Base-by-base conservation (phyloP, 2,329 filamentous ascomycete species). In the Ophiostoma angusticollis region DNA sequence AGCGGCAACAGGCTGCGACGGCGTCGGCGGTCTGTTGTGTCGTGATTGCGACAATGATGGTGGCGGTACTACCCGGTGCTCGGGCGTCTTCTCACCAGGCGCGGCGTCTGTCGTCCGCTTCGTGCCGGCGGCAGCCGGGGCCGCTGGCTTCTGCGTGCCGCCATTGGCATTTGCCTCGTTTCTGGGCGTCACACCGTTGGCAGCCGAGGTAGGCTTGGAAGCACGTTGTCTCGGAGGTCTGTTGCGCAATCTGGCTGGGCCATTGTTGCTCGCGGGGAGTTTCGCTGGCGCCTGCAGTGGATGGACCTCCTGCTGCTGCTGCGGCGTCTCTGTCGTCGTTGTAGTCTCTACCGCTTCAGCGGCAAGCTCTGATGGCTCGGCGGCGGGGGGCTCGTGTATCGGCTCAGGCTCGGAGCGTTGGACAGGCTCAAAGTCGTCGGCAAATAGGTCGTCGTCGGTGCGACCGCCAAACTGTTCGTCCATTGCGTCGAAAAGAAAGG, bases 381-480 rank as follows among this genome's bases (percentile, higher is more conserved):
- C 25, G 5, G 12, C 23, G 18, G 24, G n/a, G 11, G 25, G 16
- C 31, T 25, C 13, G 13, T 24, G 19, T 4, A 25, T 30, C 2
- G 17, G 22, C 29, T 31, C 31, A 5, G 37, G 13, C 18, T 22
- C 21, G 28, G n/a, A n/a, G n/a, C n/a, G n/a, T 23, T 39, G 40
- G 36, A 74, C 63, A 7, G 70, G 71, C 53, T 76, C 72, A 42
- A 76, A 74, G 49, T 77, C 72, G 47, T 77, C 73, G 44, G 68
- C 67, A 52, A 77, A 77, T 43, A 77, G 63, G 51, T 75, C 72
- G 48, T 77, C 73, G 50, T 77, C 72, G 32, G 72, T 76, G 16
- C 72, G 64, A 34, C 71, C 72, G 43, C 67, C 65, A 47, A 75
- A 76, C 50, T 76, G 72, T 47, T 76, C 72, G 17, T 75, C 71